These are phyloP conservation scores for Jacaranda mimosifolia DNA, from an alignment of 257 asterid species.

Conservation along the genomic window DNA sequence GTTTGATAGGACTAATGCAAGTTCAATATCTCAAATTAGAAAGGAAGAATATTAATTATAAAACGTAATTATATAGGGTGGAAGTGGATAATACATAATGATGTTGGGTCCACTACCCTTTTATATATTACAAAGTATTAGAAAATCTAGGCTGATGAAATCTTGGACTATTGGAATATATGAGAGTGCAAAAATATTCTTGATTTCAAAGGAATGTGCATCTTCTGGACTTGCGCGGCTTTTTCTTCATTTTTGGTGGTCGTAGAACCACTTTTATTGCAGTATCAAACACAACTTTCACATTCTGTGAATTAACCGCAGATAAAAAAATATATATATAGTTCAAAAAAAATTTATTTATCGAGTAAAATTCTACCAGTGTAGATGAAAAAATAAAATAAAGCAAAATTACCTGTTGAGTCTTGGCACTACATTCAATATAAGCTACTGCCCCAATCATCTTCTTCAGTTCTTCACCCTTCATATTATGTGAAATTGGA, in stretches of 20 bases:
- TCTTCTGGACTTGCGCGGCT: constrained; percentile 56
- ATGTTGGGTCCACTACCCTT: constrained; percentile 3
- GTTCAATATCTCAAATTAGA: neutral
- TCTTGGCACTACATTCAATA: constrained; percentile 88
- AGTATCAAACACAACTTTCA: constrained; percentile 81
- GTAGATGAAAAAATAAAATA: neutral
- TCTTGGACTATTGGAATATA: neutral
- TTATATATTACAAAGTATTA: constrained; percentile 27
- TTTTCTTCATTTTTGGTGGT: constrained; percentile 81
- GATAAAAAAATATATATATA: neutral
- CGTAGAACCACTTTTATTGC: constrained; percentile 84
- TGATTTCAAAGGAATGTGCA: constrained; percentile 64
- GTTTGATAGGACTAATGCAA: neutral
- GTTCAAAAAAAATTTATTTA: neutral
- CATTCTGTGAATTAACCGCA: constrained; percentile 60
- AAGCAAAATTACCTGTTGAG: constrained; percentile 72
- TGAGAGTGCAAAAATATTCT: neutral
- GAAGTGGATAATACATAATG: neutral
- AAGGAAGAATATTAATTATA: neutral
- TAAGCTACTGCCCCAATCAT: constrained; percentile 86
- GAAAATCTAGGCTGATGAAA: constrained; percentile 12
- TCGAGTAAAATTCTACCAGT: neutral
- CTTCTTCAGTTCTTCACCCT: constrained; percentile 91
- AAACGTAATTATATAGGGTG: neutral
- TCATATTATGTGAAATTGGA: neutral